phyloP scores from a whole-genome alignment of 257 asterid genomes.

The Euphrasia confusa region DNA sequence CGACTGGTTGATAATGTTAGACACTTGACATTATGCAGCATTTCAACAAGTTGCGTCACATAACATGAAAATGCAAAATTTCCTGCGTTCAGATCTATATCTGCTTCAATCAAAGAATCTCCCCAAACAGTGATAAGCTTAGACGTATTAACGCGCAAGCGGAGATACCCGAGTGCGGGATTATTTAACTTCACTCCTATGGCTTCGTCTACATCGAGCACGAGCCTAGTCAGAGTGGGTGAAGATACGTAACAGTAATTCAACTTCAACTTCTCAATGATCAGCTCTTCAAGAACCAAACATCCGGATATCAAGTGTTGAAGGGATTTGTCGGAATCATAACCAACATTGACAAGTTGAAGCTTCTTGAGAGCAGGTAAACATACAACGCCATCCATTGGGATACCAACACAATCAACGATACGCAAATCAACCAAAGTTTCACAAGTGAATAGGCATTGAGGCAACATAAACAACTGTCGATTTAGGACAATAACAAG shows the following conservation, averaged over 20 bases:
- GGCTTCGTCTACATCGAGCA: no score
- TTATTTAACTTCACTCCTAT: no score
- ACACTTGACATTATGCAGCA: neutral
- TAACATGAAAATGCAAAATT: no score
- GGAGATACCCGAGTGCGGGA: no score
- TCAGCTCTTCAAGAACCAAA: neutral
- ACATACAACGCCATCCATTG: neutral
- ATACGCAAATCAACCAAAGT: neutral
- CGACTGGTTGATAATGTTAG: neutral
- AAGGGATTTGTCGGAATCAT: neutral
- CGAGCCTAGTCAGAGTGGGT: no score
- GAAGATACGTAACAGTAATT: no score
- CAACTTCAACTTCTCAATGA: neutral
- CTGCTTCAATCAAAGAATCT: neutral
- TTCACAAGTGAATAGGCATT: neutral
- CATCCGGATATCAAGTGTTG: neutral
- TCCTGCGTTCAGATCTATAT: no score
- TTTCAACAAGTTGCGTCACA: no score
- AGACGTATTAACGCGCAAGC: no score
- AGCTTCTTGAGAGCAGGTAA: neutral
- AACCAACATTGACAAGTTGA: neutral
- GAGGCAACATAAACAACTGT: neutral
- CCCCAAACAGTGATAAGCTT: no score
- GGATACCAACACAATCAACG: neutral
- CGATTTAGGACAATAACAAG: neutral